Percentiles rank a stretch among this genome's conserved stretches.
Conservation (phyloP, 1,284 basidiomycete genomes). For the Rhodotorula glutinis region DNA sequence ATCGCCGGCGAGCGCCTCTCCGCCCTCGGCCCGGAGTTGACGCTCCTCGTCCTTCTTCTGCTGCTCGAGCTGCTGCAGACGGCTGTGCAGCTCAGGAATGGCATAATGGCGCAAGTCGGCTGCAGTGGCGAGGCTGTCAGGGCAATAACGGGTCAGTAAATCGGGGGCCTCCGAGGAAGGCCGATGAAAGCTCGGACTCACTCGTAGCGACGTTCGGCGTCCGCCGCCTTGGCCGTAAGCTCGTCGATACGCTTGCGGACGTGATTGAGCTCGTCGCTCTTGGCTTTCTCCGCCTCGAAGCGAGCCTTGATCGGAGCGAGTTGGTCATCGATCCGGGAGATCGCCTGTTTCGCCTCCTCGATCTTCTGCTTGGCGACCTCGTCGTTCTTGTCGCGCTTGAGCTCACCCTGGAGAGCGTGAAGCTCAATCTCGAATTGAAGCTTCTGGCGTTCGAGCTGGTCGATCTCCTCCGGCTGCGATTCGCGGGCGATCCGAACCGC, state of each 20-base stretch:
- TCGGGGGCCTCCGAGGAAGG: not conserved
- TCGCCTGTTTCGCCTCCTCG: conserved; percentile 69
- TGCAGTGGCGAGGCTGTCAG: conserved; percentile 62
- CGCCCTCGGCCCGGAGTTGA: conserved; percentile 47
- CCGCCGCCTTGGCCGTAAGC: conserved; percentile 85
- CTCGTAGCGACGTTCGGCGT: conserved; percentile 78
- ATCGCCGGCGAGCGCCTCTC: conserved; percentile 45
- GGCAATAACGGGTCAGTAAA: conserved; percentile 5
- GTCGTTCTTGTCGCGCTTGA: conserved; percentile 65
- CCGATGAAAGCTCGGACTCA: conserved; percentile 9
- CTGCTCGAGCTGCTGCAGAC: conserved; percentile 58
- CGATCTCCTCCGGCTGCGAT: conserved; percentile 90
- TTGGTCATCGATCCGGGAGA: conserved; percentile 83
- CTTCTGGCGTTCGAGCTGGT: conserved; percentile 86
- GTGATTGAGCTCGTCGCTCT: conserved; percentile 78
- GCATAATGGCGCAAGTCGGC: conserved; percentile 92
- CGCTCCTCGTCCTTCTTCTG: conserved; percentile 53
- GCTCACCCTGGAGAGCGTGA: conserved; percentile 72
- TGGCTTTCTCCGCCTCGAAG: conserved; percentile 84
- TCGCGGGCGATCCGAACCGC: conserved; percentile 85
- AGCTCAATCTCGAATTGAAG: conserved; percentile 94
- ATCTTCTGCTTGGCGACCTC: conserved; percentile 83
- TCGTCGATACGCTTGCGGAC: conserved; percentile 85
- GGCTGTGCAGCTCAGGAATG: conserved; percentile 81
- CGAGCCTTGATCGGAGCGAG: conserved; percentile 82